Base-by-base conservation (phyloP, 768 basidiomycete genomes). In the Leccinum olivaceopallidum region DNA sequence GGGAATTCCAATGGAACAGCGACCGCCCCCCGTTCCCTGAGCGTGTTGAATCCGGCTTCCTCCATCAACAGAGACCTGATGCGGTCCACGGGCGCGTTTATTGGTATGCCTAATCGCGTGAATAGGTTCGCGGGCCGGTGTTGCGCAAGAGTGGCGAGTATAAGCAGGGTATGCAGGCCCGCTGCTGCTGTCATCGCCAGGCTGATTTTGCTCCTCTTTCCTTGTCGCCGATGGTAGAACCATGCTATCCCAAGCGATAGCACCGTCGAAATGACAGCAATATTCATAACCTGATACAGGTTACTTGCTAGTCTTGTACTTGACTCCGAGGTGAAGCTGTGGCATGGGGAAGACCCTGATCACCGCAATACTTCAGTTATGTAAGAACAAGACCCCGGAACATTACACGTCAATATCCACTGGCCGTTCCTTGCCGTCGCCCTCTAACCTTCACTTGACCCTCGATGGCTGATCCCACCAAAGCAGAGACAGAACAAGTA, bases 401-500 rank as follows among this genome's bases (percentile, higher is more conserved):
- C 47, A 48, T 49, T 39, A 60, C 68, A 70, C 68, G 67, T 66
- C 30, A 59, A 55, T 59, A 55, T 44, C 48, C 60, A 22, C 24
- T 30, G 30, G 30, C 52, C 30, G 32, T 44, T 26, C 50, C 53
- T 42, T 55, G 20, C 59, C 59, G 53, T 59, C 57, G 26, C 49
- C 37, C 55, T 60, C 39, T 8, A 39, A 48, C 65, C 7, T 14
- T 7, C 53, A 59, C 55, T 36, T 20, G 8, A 58, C 60, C 49
- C 56, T 62, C 58, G 18, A 92, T 91, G 90, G 75, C 83, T 37
- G 90, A 89, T 64, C 89, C 88, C 0, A 86, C 89, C 32, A 96
- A 94, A 71, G 85, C 87, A 69, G 92, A 97, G 75, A 92, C 92
- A 1, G 90, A 92, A 52, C 86, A 90, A 62, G 83, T 93, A 18